A percentile compares a stretch with the other conserved stretches of the same genome.
Conservation (phyloP, 1,139 yeast species). For the Hemisphaericaspora subhashii region DNA sequence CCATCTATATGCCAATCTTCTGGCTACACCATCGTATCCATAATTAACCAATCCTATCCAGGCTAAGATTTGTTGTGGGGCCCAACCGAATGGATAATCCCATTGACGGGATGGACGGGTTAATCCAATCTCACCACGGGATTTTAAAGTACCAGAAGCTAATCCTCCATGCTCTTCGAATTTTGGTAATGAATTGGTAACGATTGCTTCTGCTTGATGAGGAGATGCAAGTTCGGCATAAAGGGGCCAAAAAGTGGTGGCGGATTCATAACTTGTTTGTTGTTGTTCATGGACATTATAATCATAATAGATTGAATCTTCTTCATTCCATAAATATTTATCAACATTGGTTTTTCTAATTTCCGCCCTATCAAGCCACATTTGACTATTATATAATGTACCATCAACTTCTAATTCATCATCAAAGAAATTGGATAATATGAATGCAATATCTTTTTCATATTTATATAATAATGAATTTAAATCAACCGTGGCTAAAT, state of each 20-base stretch:
- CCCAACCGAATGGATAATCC: conserved; percentile 99
- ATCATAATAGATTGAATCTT: conserved; percentile 78
- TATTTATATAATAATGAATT: conserved; percentile 87
- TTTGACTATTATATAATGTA: conserved; percentile 38
- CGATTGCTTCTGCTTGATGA: conserved; percentile 70
- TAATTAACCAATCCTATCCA: conserved; percentile 85
- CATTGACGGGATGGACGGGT: conserved; percentile 88
- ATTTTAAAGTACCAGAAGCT: conserved; percentile 77
- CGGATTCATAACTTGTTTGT: conserved; percentile 76
- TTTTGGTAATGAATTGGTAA: conserved; percentile 59
- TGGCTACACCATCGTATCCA: conserved; percentile 65
- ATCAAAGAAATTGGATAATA: conserved; percentile 61
- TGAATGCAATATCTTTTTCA: conserved; percentile 77
- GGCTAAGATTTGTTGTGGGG: conserved; percentile 94
- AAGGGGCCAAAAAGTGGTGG: conserved; percentile 90
- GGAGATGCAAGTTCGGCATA: conserved; percentile 78
- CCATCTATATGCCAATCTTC: conserved; percentile 85
- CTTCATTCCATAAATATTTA: conserved; percentile 82
- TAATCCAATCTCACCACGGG: conserved; percentile 72
- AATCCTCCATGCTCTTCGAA: conserved; percentile 89
- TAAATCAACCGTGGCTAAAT: conserved; percentile 87
- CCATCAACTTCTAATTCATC: conserved; percentile 28
- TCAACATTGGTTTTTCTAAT: conserved; percentile 57
- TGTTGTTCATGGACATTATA: conserved; percentile 63
- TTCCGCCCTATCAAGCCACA: conserved; percentile 62